Evolutionary conservation across 2,329 filamentous ascomycete genomes (phyloP), one percentile per base, ranked within the genome.

Genomic region (Cytospora chrysosperma): DNA sequence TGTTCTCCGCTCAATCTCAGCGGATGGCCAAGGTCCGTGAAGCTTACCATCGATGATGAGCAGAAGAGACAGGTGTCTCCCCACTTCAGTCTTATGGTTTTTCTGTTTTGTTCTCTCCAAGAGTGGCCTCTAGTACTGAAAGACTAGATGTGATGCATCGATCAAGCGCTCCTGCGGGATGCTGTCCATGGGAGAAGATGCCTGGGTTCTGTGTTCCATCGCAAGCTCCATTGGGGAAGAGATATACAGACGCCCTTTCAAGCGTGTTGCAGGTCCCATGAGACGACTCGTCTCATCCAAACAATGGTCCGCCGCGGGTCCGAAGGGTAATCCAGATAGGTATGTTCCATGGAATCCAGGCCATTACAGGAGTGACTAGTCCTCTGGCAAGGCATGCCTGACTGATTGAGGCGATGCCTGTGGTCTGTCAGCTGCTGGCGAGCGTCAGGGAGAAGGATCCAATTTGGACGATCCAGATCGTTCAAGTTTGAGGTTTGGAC

Each of bases 251-350:
- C 27, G 27, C 24, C 43, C 24, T 32, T 21, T 13, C 5, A 30
- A 1, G 4, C 37, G 17, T 19, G 26, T 24, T 51, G 43, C 26
- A 37, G 10, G 56, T 60, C 52, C 21, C 61, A 43, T 32, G 60
- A 62, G 61, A 63, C 52, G 56, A 56, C 43, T 50, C 50, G 56
- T 55, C 61, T 60, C 56, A 47, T 60, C 51, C 43, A 59, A 43
- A 26, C 13, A 10, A 26, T 51, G 50, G 40, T 60, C 56, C 56
- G 43, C 26, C 53, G 32, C 50, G 37, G 17, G 34, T 24, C 26
- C 34, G 40, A 17, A 50, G n/a, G 15, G 24, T 27, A 49, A 27
- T 30, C 32, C 50, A 26, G 34, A 24, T 47, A 28, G 40, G 37
- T 13, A 37, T 19, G 30, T 21, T 55, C 52, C 59, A 55, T 12